phyloP scores from a whole-genome alignment of 192 early-diverging fungal species.

The Coemansia aciculifera region DNA sequence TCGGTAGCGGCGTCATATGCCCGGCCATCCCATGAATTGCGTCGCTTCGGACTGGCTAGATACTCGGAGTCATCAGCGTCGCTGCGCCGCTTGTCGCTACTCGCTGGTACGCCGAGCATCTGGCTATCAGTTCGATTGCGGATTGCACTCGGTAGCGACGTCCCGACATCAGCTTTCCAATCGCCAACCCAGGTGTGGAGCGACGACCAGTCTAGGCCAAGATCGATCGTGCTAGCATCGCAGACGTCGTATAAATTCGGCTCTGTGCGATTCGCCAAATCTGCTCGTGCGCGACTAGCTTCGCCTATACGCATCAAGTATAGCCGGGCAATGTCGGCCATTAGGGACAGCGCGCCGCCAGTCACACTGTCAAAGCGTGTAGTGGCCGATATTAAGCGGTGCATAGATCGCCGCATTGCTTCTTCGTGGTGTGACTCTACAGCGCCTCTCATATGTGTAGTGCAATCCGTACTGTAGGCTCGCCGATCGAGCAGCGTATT shows the following conservation, averaged over 20 bases:
- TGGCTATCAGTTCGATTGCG: not conserved
- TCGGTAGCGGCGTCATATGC: not conserved
- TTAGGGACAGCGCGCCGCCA: slow-evolving; percentile 28
- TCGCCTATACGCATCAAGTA: slow-evolving; percentile 50
- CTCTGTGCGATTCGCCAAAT: slow-evolving; percentile 40
- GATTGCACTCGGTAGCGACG: not conserved
- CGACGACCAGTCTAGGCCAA: slow-evolving; percentile 29
- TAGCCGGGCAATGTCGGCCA: slow-evolving; percentile 41
- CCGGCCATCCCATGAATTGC: slow-evolving; percentile 16
- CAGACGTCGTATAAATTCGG: slow-evolving; percentile 39
- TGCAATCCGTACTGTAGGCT: slow-evolving; percentile 7
- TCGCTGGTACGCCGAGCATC: not conserved
- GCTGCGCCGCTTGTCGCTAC: not conserved
- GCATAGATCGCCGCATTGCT: slow-evolving; percentile 45
- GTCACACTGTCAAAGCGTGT: slow-evolving; percentile 45
- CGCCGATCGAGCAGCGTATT: slow-evolving; percentile 32
- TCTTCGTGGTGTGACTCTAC: slow-evolving; percentile 32
- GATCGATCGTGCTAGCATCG: slow-evolving; percentile 24
- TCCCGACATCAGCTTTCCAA: slow-evolving; percentile 37
- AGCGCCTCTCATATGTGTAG: slow-evolving; percentile 7
- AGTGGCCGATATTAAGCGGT: slow-evolving; percentile 45
- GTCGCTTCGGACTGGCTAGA: not conserved
- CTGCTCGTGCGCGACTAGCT: slow-evolving; percentile 42
- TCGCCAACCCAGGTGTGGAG: slow-evolving; percentile 32
- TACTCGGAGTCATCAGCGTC: not conserved